Evolutionary conservation across 2,329 filamentous ascomycete genomes (phyloP).

Genomic region (Fusarium pseudograminearum): DNA sequence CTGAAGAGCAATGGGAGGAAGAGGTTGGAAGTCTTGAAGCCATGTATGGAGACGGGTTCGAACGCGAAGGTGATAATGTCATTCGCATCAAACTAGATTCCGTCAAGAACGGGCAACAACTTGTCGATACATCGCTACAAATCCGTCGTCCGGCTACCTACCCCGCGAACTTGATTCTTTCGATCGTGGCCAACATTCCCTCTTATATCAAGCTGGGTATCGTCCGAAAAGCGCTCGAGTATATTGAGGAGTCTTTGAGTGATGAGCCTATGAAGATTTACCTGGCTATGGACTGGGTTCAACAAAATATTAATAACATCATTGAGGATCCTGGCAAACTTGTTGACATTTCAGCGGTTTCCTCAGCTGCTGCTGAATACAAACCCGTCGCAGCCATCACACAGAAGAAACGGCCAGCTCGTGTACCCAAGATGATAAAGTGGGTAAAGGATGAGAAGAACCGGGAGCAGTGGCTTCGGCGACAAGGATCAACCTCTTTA

Average conservation of each 20-base stretch:
- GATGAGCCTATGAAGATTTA: slow-evolving; percentile 93
- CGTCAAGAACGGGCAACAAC: slow-evolving; percentile 63
- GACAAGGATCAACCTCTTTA: slow-evolving; percentile 73
- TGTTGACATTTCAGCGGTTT: slow-evolving; percentile 84
- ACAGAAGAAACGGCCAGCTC: slow-evolving; percentile 51
- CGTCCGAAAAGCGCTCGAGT: slow-evolving; percentile 78
- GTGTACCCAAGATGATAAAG: slow-evolving; percentile 69
- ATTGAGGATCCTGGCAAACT: slow-evolving; percentile 87
- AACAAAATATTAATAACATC: slow-evolving; percentile 84
- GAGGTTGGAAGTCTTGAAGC: slow-evolving; percentile 87
- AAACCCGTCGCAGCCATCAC: slow-evolving; percentile 48
- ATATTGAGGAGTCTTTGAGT: slow-evolving; percentile 76
- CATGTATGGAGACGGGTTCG: slow-evolving; percentile 83
- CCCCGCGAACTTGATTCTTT: slow-evolving; percentile 76
- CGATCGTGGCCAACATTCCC: slow-evolving; percentile 78
- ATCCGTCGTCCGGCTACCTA: slow-evolving; percentile 81
- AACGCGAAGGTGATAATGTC: slow-evolving; percentile 68
- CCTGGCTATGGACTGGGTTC: slow-evolving; percentile 90
- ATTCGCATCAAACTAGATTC: slow-evolving; percentile 77
- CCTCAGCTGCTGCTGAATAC: slow-evolving; percentile 73
- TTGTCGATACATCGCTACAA: slow-evolving; percentile 69
- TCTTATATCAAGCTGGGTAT: slow-evolving; percentile 95
- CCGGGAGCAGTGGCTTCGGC: slow-evolving; percentile 75
- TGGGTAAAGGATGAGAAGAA: slow-evolving; percentile 72
- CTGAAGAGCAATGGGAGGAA: slow-evolving; percentile 81